Percentiles rank a stretch among this genome's conserved stretches.
phyloP scores from a whole-genome alignment of 352 stramenopile species.

The Globisporangium takayamanum region DNA sequence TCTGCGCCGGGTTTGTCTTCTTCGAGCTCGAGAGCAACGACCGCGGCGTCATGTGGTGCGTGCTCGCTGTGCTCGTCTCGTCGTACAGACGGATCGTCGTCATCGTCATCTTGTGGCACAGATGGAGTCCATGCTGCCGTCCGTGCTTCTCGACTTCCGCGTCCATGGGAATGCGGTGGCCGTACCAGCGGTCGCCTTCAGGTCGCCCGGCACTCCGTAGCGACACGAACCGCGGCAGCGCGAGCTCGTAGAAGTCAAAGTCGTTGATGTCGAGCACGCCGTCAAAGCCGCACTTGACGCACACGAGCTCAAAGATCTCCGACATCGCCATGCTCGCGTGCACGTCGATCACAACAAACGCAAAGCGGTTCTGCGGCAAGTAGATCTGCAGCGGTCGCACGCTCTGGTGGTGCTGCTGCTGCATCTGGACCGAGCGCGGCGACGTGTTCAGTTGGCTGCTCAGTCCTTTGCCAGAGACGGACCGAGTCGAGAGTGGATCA shows the following conservation, averaged over 20 bases:
- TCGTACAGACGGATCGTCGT: conserved; percentile 86
- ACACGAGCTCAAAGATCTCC: conserved; percentile 74
- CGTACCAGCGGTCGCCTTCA: conserved; percentile 83
- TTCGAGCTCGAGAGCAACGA: conserved; percentile 72
- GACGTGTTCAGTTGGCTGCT: conserved; percentile 24
- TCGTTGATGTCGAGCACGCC: conserved; percentile 67
- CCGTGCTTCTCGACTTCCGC: conserved; percentile 51
- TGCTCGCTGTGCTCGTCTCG: conserved; percentile 77
- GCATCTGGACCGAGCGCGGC: conserved; percentile 36
- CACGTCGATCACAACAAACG: conserved; percentile 67
- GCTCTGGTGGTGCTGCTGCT: conserved; percentile 18
- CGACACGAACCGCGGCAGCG: conserved; percentile 79
- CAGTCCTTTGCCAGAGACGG: conserved; percentile 28
- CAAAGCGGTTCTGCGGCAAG: conserved; percentile 81
- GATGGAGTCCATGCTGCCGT: conserved; percentile 62
- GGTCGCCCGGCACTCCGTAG: conserved; percentile 75
- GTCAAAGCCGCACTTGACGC: conserved; percentile 67
- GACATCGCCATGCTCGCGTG: conserved; percentile 46
- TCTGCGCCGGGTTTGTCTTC: conserved; percentile 72
- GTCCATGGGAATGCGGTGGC: conserved; percentile 57
- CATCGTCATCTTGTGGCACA: conserved; percentile 85
- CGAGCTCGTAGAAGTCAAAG: conserved; percentile 82
- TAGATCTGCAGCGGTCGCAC: conserved; percentile 67
- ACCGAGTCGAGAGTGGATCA: conserved; percentile 60
- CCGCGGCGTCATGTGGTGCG: conserved; percentile 72